Percentiles rank a stretch among this genome's conserved stretches.
phyloP scores from a whole-genome alignment of 2,329 filamentous ascomycete species.

The Cryphonectria parasitica region DNA sequence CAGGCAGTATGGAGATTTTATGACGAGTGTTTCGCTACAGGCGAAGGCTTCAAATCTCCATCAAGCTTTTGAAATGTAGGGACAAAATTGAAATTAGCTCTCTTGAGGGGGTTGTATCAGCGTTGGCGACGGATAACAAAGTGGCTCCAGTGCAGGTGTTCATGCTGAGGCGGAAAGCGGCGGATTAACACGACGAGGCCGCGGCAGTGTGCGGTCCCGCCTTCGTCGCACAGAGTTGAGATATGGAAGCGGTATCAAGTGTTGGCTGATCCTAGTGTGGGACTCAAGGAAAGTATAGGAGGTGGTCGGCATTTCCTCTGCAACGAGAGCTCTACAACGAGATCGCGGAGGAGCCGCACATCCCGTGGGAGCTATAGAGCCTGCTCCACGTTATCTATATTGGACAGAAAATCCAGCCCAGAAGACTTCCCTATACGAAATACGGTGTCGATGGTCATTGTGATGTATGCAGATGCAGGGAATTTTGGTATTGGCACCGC shows the following conservation, averaged over 20 bases:
- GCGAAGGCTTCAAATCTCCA: not conserved
- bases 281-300: not conserved
- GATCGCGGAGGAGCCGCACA: not conserved
- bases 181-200: not conserved
- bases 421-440: conserved; percentile 25
- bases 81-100: conserved; percentile 8
- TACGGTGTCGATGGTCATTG: conserved; percentile 31
- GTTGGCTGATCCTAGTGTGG: not conserved
- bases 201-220: not conserved
- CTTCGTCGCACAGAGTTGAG: not conserved
- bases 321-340: not conserved
- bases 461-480: conserved; percentile 27
- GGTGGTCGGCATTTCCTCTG: not conserved
- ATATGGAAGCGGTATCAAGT: not conserved
- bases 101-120: conserved; percentile 11
- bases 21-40: not conserved
- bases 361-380: not conserved
- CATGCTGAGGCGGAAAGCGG: not conserved
- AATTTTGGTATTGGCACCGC: conserved; percentile 32
- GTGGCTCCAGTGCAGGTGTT: not conserved
- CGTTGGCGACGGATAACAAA: not conserved
- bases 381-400: not conserved
- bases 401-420: not conserved
- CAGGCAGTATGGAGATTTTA: not conserved
- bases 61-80: conserved; percentile 1